A percentile compares a stretch with the other conserved stretches of the same genome.
Evolutionary conservation across 805 yeast species (phyloP).

Genomic region (Schwanniomyces pseudopolymorphus): DNA sequence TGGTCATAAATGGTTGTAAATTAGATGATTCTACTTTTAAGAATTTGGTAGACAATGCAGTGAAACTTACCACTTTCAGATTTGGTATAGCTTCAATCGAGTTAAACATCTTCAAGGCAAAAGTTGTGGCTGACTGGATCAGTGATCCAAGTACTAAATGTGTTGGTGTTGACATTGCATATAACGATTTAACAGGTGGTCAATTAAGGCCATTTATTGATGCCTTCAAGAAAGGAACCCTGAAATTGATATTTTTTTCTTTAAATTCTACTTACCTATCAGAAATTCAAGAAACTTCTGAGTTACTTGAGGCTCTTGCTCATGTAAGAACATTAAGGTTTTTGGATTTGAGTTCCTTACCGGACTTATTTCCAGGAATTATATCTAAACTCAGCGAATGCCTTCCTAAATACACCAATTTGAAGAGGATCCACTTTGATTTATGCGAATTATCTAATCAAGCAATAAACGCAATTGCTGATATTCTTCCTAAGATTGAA

Average conservation of each 20-base stretch:
- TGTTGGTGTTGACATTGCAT: constrained; percentile 56
- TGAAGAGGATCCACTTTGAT: constrained; percentile 56
- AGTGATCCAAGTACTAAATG: constrained; percentile 43
- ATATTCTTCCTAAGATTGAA: constrained; percentile 47
- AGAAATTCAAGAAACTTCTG: constrained; percentile 38
- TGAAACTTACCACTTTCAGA: constrained; percentile 44
- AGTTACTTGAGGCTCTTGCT: constrained; percentile 36
- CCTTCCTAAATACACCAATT: constrained; percentile 44
- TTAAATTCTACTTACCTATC: constrained; percentile 50
- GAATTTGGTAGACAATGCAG: constrained; percentile 41
- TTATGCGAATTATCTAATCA: constrained; percentile 48
- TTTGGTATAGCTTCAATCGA: constrained; percentile 56
- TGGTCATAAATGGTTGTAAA: constrained; percentile 58
- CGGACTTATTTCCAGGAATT: constrained; percentile 51
- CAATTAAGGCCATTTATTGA: constrained; percentile 47
- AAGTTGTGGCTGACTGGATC: constrained; percentile 49
- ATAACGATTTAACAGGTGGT: constrained; percentile 49
- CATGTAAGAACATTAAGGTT: constrained; percentile 44
- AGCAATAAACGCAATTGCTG: constrained; percentile 49
- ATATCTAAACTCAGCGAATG: constrained; percentile 43
- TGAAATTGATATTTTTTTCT: constrained; percentile 49
- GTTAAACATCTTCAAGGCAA: constrained; percentile 40
- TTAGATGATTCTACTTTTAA: constrained; percentile 42
- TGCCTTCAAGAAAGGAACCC: constrained; percentile 32
- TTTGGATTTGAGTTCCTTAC: constrained; percentile 53